phyloP scores from a whole-genome alignment of 2,329 filamentous ascomycete genomes.

The Macrophomina tecta region DNA sequence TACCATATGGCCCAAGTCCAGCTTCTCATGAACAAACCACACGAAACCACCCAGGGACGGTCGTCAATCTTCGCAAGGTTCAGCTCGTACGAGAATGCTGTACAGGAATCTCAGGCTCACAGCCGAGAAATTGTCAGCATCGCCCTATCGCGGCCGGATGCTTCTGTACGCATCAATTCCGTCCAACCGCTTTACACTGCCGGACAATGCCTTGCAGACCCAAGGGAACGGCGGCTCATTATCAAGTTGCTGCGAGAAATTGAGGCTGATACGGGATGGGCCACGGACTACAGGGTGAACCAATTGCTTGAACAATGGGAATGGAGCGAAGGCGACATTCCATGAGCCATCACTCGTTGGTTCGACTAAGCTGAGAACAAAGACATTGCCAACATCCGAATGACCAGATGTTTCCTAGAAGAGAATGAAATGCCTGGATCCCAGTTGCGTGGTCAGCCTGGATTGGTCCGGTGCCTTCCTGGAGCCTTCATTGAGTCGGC shows the following conservation, averaged over 20 bases:
- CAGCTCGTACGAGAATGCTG: constrained; percentile 62
- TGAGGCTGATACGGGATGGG: constrained; percentile 68
- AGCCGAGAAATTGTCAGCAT: constrained; percentile 68
- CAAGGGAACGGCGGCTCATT: constrained; percentile 60
- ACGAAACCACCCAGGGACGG: constrained; percentile 59
- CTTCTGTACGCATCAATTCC: constrained; percentile 63
- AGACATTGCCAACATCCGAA: background rate
- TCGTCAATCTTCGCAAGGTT: constrained; percentile 61
- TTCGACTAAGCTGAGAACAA: background rate
- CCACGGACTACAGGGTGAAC: constrained; percentile 65
- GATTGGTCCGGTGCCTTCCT: background rate
- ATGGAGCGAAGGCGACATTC: constrained; percentile 23
- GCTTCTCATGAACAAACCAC: constrained; percentile 65
- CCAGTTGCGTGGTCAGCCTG: background rate
- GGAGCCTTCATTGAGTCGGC: background rate
- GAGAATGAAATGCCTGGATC: background rate
- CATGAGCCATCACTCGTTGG: background rate
- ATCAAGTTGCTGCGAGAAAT: constrained; percentile 63
- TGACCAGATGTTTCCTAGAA: background rate
- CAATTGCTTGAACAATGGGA: constrained; percentile 58
- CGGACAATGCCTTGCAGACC: constrained; percentile 64
- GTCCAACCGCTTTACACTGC: constrained; percentile 67
- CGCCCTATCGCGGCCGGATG: constrained; percentile 61
- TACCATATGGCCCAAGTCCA: constrained; percentile 70
- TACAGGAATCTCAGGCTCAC: constrained; percentile 61